phyloP scores from a whole-genome alignment of 2,329 filamentous ascomycete genomes.

The Diaporthe amygdali region DNA sequence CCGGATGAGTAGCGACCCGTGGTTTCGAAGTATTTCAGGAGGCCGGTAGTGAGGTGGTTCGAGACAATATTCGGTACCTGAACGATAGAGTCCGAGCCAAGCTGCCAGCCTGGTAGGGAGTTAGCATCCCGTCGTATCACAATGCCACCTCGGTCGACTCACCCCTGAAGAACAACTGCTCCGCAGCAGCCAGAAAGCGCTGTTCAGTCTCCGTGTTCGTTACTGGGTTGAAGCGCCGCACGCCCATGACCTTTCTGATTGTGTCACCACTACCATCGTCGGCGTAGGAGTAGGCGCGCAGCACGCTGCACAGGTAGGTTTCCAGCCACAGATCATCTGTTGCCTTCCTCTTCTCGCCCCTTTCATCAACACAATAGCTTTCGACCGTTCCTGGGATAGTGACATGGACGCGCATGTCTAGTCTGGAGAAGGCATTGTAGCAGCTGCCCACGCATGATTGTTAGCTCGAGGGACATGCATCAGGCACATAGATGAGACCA shows the following conservation, averaged over 20 bases:
- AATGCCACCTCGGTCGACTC: conserved; percentile 26
- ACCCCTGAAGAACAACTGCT: conserved; percentile 95
- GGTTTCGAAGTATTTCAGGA: conserved; percentile 93
- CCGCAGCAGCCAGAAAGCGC: conserved; percentile 91
- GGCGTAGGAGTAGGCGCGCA: conserved; percentile 94
- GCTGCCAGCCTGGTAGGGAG: conserved; percentile 74
- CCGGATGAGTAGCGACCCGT: conserved; percentile 93
- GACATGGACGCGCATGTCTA: conserved; percentile 98
- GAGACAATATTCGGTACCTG: conserved; percentile 97
- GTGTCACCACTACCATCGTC: conserved; percentile 94
- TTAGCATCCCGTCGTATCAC: neutral
- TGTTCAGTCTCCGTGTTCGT: conserved; percentile 99
- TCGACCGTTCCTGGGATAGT: conserved; percentile 96
- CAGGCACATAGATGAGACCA: conserved; percentile 30
- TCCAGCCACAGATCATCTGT: conserved; percentile 96
- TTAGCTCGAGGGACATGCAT: conserved; percentile 15
- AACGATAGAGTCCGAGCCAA: conserved; percentile 95
- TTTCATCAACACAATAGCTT: conserved; percentile 96
- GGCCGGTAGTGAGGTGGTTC: conserved; percentile 92
- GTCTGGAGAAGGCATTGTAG: conserved; percentile 98
- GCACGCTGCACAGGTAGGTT: conserved; percentile 93
- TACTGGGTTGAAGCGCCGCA: conserved; percentile 94
- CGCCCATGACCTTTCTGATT: conserved; percentile 97
- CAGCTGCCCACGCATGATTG: conserved; percentile 56
- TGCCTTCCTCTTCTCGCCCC: conserved; percentile 90